Percentiles rank a stretch among this genome's conserved stretches.
phyloP scores from a whole-genome alignment of 1,284 basidiomycete species.

The Malassezia sp. region DNA sequence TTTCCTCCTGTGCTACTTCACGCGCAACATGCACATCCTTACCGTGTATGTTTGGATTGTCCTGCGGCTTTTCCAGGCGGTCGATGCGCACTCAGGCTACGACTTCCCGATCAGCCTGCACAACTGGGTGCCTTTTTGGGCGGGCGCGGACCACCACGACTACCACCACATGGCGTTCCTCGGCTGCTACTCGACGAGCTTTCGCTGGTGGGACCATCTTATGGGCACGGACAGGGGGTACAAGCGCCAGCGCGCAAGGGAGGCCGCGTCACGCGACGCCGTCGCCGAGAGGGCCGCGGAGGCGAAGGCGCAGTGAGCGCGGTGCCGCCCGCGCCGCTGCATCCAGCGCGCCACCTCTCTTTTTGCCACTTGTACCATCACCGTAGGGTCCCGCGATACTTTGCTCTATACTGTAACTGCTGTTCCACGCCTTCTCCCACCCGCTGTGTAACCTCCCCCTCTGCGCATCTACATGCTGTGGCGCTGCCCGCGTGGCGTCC shows the following conservation, averaged over 20 bases:
- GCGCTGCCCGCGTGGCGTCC: too few species aligned
- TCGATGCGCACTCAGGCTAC: conserved; percentile 94
- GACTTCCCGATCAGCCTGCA: conserved; percentile 66
- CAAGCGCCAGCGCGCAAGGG: conserved; percentile 37
- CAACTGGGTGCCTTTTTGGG: conserved; percentile 91
- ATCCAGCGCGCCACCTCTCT: too few species aligned
- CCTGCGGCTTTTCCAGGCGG: conserved; percentile 87
- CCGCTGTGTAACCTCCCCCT: too few species aligned
- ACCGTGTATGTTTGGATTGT: conserved; percentile 90
- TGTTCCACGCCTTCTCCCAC: too few species aligned
- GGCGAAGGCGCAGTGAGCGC: too few species aligned
- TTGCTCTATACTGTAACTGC: too few species aligned
- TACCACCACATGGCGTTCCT: conserved; percentile 46
- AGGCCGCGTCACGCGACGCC: too few species aligned
- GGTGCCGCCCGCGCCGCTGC: too few species aligned
- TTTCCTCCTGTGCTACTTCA: conserved; percentile 65
- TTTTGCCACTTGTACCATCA: too few species aligned
- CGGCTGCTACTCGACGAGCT: conserved; percentile 42
- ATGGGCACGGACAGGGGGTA: conserved; percentile 43
- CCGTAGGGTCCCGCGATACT: too few species aligned
- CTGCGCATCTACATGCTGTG: too few species aligned
- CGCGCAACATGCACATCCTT: conserved; percentile 59
- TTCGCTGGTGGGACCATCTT: conserved; percentile 44
- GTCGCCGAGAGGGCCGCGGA: too few species aligned
- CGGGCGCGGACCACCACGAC: conserved; percentile 90